phyloP scores from a whole-genome alignment of 192 early-diverging fungal species.

The Backusella morwellensis region DNA sequence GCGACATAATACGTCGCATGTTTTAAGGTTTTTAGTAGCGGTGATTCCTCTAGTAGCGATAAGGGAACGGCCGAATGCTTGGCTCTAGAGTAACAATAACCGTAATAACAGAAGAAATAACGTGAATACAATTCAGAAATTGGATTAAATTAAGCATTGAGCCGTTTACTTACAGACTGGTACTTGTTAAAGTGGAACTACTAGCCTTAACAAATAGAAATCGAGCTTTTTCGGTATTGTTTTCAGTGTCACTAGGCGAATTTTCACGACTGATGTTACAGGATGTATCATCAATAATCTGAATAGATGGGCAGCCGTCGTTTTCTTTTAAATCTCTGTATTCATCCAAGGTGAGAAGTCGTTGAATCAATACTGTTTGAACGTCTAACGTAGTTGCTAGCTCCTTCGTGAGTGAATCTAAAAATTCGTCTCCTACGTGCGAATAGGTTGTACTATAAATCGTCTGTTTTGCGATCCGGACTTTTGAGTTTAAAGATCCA shows the following conservation, averaged over 20 bases:
- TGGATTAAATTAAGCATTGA: not conserved
- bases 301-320: constrained; percentile 6
- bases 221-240: not conserved
- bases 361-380: constrained; percentile 25
- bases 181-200: not conserved
- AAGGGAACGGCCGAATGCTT: not conserved
- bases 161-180: not conserved
- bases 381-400: constrained; percentile 12
- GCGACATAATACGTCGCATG: not conserved
- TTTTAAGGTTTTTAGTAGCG: not conserved
- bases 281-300: not conserved
- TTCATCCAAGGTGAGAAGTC: constrained; percentile 20
- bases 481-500: constrained; percentile 5
- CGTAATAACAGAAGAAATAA: not conserved
- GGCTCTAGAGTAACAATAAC: not conserved
- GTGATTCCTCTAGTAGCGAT: constrained; percentile 17
- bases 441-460: constrained; percentile 24
- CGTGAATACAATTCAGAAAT: not conserved
- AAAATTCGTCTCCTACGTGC: constrained; percentile 16
- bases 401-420: constrained; percentile 18
- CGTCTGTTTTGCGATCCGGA: constrained; percentile 4
- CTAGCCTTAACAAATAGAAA: constrained; percentile 9
- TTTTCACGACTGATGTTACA: not conserved
- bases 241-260: not conserved
- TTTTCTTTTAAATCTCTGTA: constrained; percentile 12